Percentiles rank a stretch among this genome's conserved stretches.
Evolutionary conservation across 257 asterid species (phyloP).

Genomic region (Schizonepeta tenuifolia): DNA sequence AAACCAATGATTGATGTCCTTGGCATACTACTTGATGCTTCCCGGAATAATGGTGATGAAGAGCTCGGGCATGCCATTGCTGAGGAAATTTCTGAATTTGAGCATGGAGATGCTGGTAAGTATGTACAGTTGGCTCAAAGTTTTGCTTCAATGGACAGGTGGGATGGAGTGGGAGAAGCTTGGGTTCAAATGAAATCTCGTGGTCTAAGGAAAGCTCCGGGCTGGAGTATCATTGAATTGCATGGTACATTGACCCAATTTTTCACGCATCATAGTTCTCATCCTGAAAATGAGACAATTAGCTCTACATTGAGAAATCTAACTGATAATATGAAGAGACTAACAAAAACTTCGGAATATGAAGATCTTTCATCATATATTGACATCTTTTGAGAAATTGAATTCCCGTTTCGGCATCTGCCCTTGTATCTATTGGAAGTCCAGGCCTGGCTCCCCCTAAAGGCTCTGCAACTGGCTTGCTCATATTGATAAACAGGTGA

Average conservation of each 20-base stretch:
- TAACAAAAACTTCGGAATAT: constrained; percentile 29
- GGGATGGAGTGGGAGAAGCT: constrained; percentile 86
- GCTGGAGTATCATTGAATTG: constrained; percentile 82
- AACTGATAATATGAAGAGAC: constrained; percentile 48
- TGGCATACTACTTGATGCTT: constrained; percentile 80
- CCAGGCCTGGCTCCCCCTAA: constrained; percentile 10
- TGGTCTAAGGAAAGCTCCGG: constrained; percentile 77
- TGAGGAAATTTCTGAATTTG: constrained; percentile 52
- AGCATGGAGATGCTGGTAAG: constrained; percentile 71
- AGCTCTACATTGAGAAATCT: constrained; percentile 46
- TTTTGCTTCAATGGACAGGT: constrained; percentile 68
- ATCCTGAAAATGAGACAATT: constrained; percentile 60
- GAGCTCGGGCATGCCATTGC: constrained; percentile 56
- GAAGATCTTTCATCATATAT: constrained; percentile 40
- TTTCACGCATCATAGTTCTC: constrained; percentile 64
- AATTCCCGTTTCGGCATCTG: background rate
- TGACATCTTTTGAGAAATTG: constrained; percentile 30
- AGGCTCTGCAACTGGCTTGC: constrained; percentile 3
- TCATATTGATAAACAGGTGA: constrained; percentile 7
- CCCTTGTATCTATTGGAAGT: background rate
- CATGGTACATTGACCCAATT: constrained; percentile 67
- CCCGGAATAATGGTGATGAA: constrained; percentile 47
- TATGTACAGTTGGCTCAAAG: constrained; percentile 85
- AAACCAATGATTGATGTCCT: constrained; percentile 63
- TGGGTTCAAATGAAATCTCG: constrained; percentile 75